Evolutionary conservation across 345 rosid species (phyloP).

Genomic region (Eucalyptus rudis): DNA sequence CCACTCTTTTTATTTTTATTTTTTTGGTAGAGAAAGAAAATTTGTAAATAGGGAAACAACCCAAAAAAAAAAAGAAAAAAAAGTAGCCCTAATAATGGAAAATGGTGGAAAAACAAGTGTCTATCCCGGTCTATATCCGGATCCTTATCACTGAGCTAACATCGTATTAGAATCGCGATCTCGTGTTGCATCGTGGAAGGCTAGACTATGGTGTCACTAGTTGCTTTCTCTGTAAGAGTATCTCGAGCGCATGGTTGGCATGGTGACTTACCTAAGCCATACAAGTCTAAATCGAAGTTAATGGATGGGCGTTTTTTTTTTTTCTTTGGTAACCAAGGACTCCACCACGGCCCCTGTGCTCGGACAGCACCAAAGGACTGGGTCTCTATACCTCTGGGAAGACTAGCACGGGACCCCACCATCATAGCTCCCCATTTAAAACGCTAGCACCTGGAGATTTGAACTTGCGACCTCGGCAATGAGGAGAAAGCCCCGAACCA

Average conservation of each 20-base stretch:
- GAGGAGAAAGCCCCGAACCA: too few species aligned
- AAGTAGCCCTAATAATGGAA: background rate
- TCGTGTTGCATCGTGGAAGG: background rate
- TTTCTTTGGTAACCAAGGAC: too few species aligned
- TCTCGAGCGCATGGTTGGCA: background rate
- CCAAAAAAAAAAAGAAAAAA: background rate
- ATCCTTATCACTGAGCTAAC: background rate
- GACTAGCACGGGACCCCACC: too few species aligned
- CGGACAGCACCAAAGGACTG: too few species aligned
- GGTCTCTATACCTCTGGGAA: too few species aligned
- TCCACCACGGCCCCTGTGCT: too few species aligned
- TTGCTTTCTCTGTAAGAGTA: background rate
- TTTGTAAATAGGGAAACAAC: background rate
- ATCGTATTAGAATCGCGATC: background rate
- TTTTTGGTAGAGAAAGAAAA: background rate
- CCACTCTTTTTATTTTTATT: background rate
- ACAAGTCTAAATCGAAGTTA: background rate
- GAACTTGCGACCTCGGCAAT: too few species aligned
- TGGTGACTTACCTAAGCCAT: too few species aligned
- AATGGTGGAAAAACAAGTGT: background rate
- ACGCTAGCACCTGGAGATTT: too few species aligned
- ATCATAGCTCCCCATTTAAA: too few species aligned
- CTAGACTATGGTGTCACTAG: background rate
- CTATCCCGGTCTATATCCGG: background rate
- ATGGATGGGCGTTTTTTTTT: background rate